Conservation (phyloP, 2,329 filamentous ascomycete genomes). For the Paracorniculantispora psalliotae region DNA sequence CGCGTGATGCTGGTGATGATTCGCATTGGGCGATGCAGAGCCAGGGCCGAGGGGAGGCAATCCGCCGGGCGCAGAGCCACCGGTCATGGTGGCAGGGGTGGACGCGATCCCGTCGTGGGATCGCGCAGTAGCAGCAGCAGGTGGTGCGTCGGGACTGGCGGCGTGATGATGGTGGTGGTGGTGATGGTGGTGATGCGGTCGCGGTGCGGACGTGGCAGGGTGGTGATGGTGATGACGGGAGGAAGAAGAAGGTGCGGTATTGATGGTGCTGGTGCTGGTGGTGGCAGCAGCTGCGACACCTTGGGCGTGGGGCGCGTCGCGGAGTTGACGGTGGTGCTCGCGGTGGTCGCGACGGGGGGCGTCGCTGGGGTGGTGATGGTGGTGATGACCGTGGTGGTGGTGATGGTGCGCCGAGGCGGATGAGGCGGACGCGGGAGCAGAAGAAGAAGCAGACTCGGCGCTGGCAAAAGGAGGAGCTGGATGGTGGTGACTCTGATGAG, state of each 20-base stretch:
- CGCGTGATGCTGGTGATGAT: constrained; percentile 14
- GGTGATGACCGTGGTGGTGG: constrained; percentile 26
- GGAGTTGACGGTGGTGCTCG: constrained; percentile 20
- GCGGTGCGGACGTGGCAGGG: neutral
- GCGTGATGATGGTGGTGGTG: constrained; percentile 13
- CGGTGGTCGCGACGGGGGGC: too few species aligned
- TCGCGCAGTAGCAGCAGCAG: constrained; percentile 11
- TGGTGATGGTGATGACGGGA: constrained; percentile 22
- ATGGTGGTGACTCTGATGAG: constrained; percentile 22
- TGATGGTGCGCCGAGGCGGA: constrained; percentile 21
- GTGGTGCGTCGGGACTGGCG: constrained; percentile 19
- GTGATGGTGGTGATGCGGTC: constrained; percentile 14
- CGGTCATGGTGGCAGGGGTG: constrained; percentile 9
- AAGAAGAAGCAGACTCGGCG: neutral
- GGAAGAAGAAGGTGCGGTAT: too few species aligned
- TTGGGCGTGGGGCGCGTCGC: constrained; percentile 15
- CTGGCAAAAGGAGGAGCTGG: constrained; percentile 15
- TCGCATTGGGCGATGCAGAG: constrained; percentile 11
- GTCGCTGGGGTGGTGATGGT: constrained; percentile 26
- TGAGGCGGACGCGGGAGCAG: neutral
- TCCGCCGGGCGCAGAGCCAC: constrained; percentile 12
- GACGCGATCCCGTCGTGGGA: too few species aligned
- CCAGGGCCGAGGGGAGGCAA: constrained; percentile 7
- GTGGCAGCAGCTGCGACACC: too few species aligned
- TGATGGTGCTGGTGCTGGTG: too few species aligned